Evolutionary conservation across 305 asterid genomes (phyloP).

Genomic region (Withania somnifera): DNA sequence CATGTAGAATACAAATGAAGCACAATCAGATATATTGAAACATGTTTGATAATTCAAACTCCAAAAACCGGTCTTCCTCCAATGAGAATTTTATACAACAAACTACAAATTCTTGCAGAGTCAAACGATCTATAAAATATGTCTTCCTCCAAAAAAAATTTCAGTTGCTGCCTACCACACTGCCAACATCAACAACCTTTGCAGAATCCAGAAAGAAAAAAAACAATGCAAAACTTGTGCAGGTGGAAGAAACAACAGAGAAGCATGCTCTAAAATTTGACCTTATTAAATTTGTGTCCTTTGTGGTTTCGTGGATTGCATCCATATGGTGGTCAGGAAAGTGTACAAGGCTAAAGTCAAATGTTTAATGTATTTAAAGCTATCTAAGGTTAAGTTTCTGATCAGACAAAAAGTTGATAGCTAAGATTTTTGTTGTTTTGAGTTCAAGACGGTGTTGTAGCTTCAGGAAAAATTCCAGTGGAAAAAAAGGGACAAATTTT

Average conservation of each 20-base stretch:
- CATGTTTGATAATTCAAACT: neutral
- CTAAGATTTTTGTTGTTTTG: neutral
- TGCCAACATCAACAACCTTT: neutral
- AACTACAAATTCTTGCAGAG: neutral
- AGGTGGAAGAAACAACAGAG: neutral
- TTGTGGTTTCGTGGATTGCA: neutral
- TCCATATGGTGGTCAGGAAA: neutral
- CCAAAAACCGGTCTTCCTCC: neutral
- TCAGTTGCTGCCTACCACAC: neutral
- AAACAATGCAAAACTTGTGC: neutral
- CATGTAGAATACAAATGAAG: neutral
- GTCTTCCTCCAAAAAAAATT: neutral
- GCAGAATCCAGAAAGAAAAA: neutral
- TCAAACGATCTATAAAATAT: neutral
- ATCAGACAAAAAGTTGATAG: neutral
- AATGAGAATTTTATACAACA: neutral
- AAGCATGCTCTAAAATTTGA: neutral
- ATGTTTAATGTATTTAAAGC: neutral
- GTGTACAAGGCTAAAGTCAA: neutral
- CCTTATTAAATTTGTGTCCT: neutral
- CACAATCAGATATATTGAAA: neutral
- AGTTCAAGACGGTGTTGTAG: neutral
- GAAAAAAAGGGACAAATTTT: neutral
- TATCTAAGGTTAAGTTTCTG: neutral
- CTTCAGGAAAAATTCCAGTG: neutral